phyloP scores from a whole-genome alignment of 2,329 filamentous ascomycete species.

The Chaetomiaceae sp. region DNA sequence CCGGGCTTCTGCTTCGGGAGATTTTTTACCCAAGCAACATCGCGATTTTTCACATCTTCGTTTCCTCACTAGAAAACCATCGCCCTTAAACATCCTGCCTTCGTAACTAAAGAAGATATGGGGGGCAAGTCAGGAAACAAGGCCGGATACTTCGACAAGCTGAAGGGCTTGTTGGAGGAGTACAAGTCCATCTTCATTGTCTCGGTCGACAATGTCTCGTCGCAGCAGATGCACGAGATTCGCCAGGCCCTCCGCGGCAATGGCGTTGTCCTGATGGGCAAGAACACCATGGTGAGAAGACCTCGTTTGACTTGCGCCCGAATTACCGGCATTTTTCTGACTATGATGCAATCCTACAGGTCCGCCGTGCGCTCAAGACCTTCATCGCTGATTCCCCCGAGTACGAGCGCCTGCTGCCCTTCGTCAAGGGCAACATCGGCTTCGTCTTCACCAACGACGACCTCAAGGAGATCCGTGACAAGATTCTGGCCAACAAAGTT shows the following conservation, averaged over 20 bases:
- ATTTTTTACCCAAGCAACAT: slow-evolving; percentile 21
- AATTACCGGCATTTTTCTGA: slow-evolving; percentile 1
- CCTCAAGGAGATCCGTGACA: slow-evolving; percentile 86
- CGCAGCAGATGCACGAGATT: slow-evolving; percentile 99
- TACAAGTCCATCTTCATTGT: slow-evolving; percentile 99
- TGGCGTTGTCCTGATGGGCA: slow-evolving; percentile 97
- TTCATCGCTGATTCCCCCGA: slow-evolving; percentile 88
- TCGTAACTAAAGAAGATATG: slow-evolving; percentile 98
- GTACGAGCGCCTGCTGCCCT: slow-evolving; percentile 95
- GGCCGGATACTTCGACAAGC: slow-evolving; percentile 98
- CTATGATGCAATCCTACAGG: slow-evolving; percentile 43
- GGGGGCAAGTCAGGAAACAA: slow-evolving; percentile 96
- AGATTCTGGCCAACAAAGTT: slow-evolving; percentile 95
- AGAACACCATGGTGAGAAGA: slow-evolving; percentile 91
- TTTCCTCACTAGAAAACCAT: slow-evolving; percentile 25
- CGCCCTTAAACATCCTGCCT: slow-evolving; percentile 99
- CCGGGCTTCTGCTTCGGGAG: slow-evolving; percentile 18
- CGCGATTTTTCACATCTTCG: slow-evolving; percentile 14
- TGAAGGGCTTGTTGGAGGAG: slow-evolving; percentile 92
- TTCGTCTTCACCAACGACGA: slow-evolving; percentile 99
- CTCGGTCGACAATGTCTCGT: slow-evolving; percentile 98
- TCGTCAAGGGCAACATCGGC: slow-evolving; percentile 95
- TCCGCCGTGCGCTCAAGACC: slow-evolving; percentile 95
- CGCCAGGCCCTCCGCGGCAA: slow-evolving; percentile 83
- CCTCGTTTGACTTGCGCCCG: no score